Conservation (phyloP, 495 filamentous ascomycete species). For the Annulohypoxylon maeteangense region DNA sequence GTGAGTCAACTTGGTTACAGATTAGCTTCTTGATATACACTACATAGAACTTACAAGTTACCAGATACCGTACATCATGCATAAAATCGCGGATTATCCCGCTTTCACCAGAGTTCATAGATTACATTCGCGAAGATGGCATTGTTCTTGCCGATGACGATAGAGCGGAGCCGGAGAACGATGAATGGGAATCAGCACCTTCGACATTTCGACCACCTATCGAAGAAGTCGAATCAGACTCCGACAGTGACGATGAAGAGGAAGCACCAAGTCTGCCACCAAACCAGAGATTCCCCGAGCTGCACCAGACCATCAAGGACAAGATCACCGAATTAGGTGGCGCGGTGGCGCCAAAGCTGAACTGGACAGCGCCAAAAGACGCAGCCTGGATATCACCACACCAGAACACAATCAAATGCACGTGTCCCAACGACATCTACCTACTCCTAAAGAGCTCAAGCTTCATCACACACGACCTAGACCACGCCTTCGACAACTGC, state of each 20-base stretch:
- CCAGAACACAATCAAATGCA: conserved; percentile 91
- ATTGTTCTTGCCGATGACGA: conserved; percentile 81
- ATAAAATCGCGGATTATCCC: conserved; percentile 88
- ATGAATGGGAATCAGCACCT: conserved; percentile 56
- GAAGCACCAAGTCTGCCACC: conserved; percentile 50
- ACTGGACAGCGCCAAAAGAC: conserved; percentile 97
- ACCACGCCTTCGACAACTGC: conserved; percentile 90
- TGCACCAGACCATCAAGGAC: conserved; percentile 78
- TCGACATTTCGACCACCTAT: conserved; percentile 46
- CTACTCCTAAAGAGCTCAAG: conserved; percentile 90
- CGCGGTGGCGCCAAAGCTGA: conserved; percentile 87
- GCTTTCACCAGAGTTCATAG: conserved; percentile 76
- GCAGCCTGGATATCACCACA: conserved; percentile 90
- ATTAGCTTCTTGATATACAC: not conserved
- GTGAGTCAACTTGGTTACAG: conserved; percentile 54
- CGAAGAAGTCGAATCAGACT: conserved; percentile 53
- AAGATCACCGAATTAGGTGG: conserved; percentile 84
- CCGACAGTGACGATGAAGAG: conserved; percentile 53
- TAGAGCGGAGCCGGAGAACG: conserved; percentile 55
- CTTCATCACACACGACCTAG: conserved; percentile 93
- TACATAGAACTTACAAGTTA: conserved; percentile 30
- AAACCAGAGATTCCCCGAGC: conserved; percentile 66
- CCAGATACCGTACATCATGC: conserved; percentile 76
- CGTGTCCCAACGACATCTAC: conserved; percentile 88
- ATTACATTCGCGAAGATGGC: conserved; percentile 91